Evolutionary conservation across 352 stramenopile genomes (phyloP).

Genomic region (Detonula confervacea): DNA sequence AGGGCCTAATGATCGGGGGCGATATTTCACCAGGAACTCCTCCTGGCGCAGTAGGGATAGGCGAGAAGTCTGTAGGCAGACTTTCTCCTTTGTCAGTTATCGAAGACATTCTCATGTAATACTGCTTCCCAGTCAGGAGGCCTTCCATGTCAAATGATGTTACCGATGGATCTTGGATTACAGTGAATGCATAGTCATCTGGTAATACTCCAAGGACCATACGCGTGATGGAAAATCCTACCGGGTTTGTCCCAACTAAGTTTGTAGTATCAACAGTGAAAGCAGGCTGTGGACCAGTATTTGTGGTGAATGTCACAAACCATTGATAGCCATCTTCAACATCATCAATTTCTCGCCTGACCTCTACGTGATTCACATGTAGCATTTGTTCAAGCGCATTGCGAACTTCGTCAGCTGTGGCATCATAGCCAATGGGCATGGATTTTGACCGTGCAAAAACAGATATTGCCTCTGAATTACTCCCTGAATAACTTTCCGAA

Average conservation of each 20-base stretch:
- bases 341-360: conserved; percentile 62
- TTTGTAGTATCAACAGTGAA: conserved; percentile 53
- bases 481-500: conserved; percentile 79
- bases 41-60: conserved; percentile 46
- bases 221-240: conserved; percentile 46
- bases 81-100: conserved; percentile 65
- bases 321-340: conserved; percentile 60
- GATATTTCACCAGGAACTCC: conserved; percentile 56
- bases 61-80: conserved; percentile 31
- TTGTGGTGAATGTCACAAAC: conserved; percentile 93
- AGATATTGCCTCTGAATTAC: conserved; percentile 34
- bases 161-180: conserved; percentile 47
- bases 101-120: conserved; percentile 68
- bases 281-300: conserved; percentile 88
- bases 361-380: conserved; percentile 74
- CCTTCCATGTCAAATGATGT: conserved; percentile 48
- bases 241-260: conserved; percentile 54
- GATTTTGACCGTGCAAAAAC: conserved; percentile 66
- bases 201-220: conserved; percentile 60
- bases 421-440: conserved; percentile 69
- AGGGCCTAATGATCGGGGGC: conserved; percentile 41
- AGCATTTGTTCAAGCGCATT: conserved; percentile 77
- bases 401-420: conserved; percentile 64
- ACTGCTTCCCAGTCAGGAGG: conserved; percentile 64
- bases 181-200: conserved; percentile 63